Evolutionary conservation across 73 alveolate genomes (phyloP).

Genomic region (Paramecium tetraurelia): DNA sequence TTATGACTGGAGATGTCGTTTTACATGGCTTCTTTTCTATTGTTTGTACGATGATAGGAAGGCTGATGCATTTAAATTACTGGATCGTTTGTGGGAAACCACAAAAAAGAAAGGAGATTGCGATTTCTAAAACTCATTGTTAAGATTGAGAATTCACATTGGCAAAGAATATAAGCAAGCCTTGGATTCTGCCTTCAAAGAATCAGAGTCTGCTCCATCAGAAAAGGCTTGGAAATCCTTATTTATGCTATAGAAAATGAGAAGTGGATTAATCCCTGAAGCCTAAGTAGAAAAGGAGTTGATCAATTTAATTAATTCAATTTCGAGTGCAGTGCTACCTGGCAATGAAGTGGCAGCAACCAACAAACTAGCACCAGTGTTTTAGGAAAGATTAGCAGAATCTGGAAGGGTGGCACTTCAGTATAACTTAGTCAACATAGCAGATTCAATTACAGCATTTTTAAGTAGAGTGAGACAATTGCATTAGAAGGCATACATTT

Average conservation of each 20-base stretch:
- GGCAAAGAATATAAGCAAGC: constrained; percentile 95
- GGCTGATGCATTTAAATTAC: constrained; percentile 94
- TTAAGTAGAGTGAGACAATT: constrained; percentile 74
- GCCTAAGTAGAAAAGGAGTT: constrained; percentile 97
- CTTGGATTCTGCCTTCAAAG: constrained; percentile 92
- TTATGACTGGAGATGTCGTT: constrained; percentile 93
- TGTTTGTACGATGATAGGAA: constrained; percentile 94
- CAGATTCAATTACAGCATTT: constrained; percentile 77
- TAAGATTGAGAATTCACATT: constrained; percentile 94
- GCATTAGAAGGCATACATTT: constrained; percentile 77
- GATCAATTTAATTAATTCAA: constrained; percentile 84
- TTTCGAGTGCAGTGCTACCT: constrained; percentile 86
- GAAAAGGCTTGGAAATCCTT: constrained; percentile 87
- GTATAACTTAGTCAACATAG: constrained; percentile 73
- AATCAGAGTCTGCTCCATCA: constrained; percentile 90
- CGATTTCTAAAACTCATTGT: constrained; percentile 88
- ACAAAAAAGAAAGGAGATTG: constrained; percentile 96
- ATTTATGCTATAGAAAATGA: constrained; percentile 86
- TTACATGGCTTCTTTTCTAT: constrained; percentile 82
- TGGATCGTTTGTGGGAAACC: constrained; percentile 95
- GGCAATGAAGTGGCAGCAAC: constrained; percentile 75
- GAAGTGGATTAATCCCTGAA: constrained; percentile 95
- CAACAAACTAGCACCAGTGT: constrained; percentile 70
- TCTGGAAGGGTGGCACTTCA: constrained; percentile 87
- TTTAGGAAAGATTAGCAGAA: constrained; percentile 87